Percentiles rank a stretch among this genome's conserved stretches.
Evolutionary conservation across 1,284 basidiomycete species (phyloP).

Genomic region (Cryptococcus floricola): DNA sequence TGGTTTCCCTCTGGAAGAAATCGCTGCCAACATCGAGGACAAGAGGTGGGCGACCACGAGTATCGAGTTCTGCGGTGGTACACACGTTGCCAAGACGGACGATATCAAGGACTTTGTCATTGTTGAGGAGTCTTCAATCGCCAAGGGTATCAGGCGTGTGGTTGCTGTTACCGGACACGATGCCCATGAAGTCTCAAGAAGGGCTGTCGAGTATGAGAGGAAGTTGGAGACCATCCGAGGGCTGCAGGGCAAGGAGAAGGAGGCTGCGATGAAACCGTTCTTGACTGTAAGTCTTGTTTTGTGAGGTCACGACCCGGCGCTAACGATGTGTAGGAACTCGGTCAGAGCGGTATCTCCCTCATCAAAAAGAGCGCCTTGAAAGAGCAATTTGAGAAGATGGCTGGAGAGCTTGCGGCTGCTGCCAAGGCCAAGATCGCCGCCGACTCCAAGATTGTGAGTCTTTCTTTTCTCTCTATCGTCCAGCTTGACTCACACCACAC

Average conservation of each 20-base stretch:
- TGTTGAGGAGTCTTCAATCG: constrained; percentile 92
- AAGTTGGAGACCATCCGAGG: constrained; percentile 65
- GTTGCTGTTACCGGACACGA: constrained; percentile 93
- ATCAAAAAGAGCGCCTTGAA: constrained; percentile 76
- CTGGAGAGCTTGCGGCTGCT: constrained; percentile 81
- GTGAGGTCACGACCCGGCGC: background rate
- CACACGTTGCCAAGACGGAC: constrained; percentile 90
- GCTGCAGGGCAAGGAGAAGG: constrained; percentile 74
- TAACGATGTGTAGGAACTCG: constrained; percentile 65
- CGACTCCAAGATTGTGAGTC: constrained; percentile 70
- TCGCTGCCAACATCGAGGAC: constrained; percentile 77
- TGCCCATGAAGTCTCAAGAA: constrained; percentile 72
- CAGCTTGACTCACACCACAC: constrained; percentile 1
- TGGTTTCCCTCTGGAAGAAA: constrained; percentile 81
- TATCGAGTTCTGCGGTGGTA: constrained; percentile 97
- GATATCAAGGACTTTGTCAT: constrained; percentile 96
- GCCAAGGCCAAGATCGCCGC: constrained; percentile 75
- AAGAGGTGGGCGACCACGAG: constrained; percentile 85
- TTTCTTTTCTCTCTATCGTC: background rate
- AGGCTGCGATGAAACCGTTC: constrained; percentile 76
- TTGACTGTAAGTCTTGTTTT: constrained; percentile 60
- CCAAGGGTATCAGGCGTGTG: constrained; percentile 93
- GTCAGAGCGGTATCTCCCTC: constrained; percentile 81
- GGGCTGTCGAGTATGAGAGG: constrained; percentile 63
- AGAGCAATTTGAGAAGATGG: constrained; percentile 65